A percentile compares a stretch with the other conserved stretches of the same genome.
Evolutionary conservation across 768 basidiomycete species (phyloP).

Genomic region (Mycena rosella): DNA sequence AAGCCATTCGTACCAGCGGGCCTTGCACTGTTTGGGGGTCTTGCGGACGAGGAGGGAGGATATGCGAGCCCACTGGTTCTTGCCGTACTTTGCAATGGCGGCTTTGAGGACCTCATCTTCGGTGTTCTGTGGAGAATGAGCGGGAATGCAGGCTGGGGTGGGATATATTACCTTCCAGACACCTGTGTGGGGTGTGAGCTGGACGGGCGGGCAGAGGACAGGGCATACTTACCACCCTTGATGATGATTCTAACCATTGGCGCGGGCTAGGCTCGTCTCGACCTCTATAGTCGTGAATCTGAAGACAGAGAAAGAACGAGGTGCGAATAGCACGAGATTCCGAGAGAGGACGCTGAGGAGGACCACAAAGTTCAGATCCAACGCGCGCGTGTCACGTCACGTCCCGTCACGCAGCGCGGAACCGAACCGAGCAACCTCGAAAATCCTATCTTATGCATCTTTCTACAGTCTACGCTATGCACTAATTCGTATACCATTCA

Average conservation of each 20-base stretch:
- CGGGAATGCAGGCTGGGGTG: slow-evolving; percentile 6
- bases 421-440: too few species aligned
- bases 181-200: slow-evolving; percentile 10
- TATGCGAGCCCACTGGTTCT: slow-evolving; percentile 99
- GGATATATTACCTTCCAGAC: slow-evolving; percentile 79
- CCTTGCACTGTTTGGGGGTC: slow-evolving; percentile 99
- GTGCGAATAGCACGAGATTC: too few species aligned
- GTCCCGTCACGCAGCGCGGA: too few species aligned
- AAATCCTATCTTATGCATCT: too few species aligned
- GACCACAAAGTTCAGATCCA: too few species aligned
- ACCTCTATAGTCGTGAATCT: too few species aligned
- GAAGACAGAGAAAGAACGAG: too few species aligned
- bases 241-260: slow-evolving; percentile 96
- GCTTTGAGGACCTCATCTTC: slow-evolving; percentile 99
- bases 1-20: slow-evolving; percentile 99
- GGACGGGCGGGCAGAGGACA: neutral
- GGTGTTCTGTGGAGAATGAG: slow-evolving; percentile 73
- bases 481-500: too few species aligned
- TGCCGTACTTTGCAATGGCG: slow-evolving; percentile 97
- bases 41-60: slow-evolving; percentile 97
- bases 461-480: too few species aligned
- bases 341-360: too few species aligned
- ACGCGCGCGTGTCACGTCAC: too few species aligned
- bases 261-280: too few species aligned
- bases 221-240: slow-evolving; percentile 73